Evolutionary conservation across 306 rosid genomes (phyloP).

Genomic region (Acacia crassicarpa): DNA sequence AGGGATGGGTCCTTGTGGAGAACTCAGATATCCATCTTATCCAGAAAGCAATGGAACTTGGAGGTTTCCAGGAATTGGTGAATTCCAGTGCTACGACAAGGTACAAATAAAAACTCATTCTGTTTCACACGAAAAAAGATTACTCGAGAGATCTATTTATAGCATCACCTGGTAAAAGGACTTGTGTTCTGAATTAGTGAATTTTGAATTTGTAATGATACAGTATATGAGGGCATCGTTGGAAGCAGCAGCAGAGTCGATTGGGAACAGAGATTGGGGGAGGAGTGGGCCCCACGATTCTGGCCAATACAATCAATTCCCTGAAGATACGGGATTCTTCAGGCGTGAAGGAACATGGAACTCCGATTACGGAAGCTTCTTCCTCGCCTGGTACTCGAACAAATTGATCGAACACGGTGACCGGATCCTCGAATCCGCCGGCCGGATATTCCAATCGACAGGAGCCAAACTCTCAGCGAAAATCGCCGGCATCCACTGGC

Average conservation of each 20-base stretch:
- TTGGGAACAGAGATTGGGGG: slow-evolving; percentile 82
- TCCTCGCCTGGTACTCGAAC: slow-evolving; percentile 82
- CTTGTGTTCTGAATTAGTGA: neutral
- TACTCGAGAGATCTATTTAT: neutral
- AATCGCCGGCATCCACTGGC: slow-evolving; percentile 84
- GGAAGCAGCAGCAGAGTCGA: slow-evolving; percentile 67
- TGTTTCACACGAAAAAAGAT: neutral
- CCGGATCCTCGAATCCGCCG: slow-evolving; percentile 63
- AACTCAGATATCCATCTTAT: slow-evolving; percentile 95
- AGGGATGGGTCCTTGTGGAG: slow-evolving; percentile 99
- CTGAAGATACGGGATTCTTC: slow-evolving; percentile 87
- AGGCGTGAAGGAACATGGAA: slow-evolving; percentile 82
- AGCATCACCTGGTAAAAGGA: neutral
- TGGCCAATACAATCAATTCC: slow-evolving; percentile 85
- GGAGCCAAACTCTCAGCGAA: slow-evolving; percentile 84
- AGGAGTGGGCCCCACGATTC: slow-evolving; percentile 79
- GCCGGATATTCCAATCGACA: slow-evolving; percentile 62
- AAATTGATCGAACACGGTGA: slow-evolving; percentile 78
- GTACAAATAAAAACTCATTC: slow-evolving; percentile 34
- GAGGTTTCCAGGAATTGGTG: slow-evolving; percentile 97
- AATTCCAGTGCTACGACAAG: slow-evolving; percentile 97
- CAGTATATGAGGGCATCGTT: slow-evolving; percentile 92
- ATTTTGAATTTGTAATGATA: neutral
- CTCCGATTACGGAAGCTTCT: slow-evolving; percentile 76
- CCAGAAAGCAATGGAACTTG: slow-evolving; percentile 93